Conservation (phyloP, 2,329 filamentous ascomycete species). For the Colletotrichum gigasporum region DNA sequence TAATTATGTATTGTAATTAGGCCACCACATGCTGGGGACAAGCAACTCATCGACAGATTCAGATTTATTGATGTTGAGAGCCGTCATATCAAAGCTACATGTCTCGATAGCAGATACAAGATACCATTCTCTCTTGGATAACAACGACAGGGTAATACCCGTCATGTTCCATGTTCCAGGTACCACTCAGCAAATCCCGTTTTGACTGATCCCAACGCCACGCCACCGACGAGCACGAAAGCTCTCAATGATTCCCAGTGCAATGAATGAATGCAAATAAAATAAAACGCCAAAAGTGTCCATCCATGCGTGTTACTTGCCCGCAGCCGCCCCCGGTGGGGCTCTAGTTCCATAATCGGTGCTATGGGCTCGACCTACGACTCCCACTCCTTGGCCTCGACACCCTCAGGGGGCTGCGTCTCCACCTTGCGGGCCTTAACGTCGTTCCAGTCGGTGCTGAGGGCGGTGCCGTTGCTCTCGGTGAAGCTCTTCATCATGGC, state of each 20-base stretch:
- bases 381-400: conserved; percentile 78
- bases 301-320: too few species aligned
- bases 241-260: not conserved
- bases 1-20: too few species aligned
- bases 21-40: too few species aligned
- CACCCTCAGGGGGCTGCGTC: conserved; percentile 78
- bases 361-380: not conserved
- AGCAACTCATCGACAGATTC: too few species aligned
- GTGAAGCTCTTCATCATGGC: conserved; percentile 98
- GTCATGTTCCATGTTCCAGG: not conserved
- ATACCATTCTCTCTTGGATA: not conserved
- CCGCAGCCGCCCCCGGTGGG: too few species aligned
- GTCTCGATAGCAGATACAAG: too few species aligned
- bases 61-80: too few species aligned
- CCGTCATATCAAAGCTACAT: too few species aligned
- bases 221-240: not conserved
- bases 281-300: not conserved
- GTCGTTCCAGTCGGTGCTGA: conserved; percentile 93
- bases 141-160: not conserved
- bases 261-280: too few species aligned
- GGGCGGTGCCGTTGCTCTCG: conserved; percentile 91
- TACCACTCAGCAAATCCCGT: not conserved
- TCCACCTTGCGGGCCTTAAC: conserved; percentile 78
- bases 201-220: conserved; percentile 14
- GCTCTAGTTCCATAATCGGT: not conserved